These are phyloP conservation scores for Amaranthus hypochondriacus DNA, from an alignment of 148 eudicot genomes.

Conservation along the genomic window DNA sequence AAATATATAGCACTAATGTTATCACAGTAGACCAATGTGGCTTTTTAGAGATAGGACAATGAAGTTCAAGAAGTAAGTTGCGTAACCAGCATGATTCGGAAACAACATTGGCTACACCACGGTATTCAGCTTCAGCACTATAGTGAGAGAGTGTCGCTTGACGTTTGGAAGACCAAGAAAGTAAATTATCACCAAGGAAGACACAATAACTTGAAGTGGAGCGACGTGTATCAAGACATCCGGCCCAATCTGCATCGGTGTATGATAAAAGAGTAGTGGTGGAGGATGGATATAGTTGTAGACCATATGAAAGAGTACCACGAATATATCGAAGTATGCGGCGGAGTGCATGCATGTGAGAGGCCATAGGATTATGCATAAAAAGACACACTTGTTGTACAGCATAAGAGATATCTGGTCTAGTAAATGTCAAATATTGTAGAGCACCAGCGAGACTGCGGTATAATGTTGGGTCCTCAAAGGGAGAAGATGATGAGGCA, in stretches of 20 bases:
- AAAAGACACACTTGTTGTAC: not conserved
- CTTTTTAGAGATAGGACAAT: not conserved
- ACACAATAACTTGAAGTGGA: not conserved
- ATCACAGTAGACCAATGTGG: not conserved
- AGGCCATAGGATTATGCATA: not conserved
- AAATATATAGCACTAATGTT: slow-evolving; percentile 1
- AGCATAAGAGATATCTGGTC: not conserved
- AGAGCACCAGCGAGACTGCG: not conserved
- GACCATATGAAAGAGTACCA: not conserved
- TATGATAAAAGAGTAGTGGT: not conserved
- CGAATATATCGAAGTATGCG: not conserved
- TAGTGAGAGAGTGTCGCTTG: too few relatives aligned
- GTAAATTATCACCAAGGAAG: not conserved
- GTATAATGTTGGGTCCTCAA: not conserved
- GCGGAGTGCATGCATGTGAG: not conserved
- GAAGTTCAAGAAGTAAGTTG: too few relatives aligned
- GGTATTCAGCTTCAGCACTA: too few relatives aligned
- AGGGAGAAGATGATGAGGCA: not conserved
- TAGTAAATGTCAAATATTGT: not conserved
- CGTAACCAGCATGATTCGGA: too few relatives aligned
- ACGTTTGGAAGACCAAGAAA: not conserved
- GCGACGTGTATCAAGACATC: not conserved
- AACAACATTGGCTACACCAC: too few relatives aligned
- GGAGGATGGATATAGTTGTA: not conserved
- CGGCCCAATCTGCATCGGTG: not conserved